Base-by-base conservation (phyloP, 2,329 filamentous ascomycete genomes). In the Colletotrichum liriopes region DNA sequence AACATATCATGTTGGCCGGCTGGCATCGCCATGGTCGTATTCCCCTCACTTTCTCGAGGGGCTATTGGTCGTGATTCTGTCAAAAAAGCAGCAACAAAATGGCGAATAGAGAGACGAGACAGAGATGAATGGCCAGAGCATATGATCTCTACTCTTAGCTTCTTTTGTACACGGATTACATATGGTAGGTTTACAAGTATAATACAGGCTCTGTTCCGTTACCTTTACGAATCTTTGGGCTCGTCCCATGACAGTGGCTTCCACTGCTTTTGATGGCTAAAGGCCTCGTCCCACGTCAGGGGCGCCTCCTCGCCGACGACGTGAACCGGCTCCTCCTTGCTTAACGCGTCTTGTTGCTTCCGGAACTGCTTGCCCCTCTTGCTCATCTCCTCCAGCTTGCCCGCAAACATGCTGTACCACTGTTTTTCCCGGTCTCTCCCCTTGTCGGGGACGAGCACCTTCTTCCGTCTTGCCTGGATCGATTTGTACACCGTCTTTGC, bases 321-420 rank as follows among this genome's bases (percentile, higher is more conserved):
- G 52, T 85, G 82, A 16, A 89, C 76, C 0, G 86, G 86, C 29
- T 81, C 77, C 56, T 81, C 77, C 69, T 84, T 81, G 68, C 92
- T 89, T 39, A 86, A 77, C 77, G 85, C 76, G 67, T 91, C 87
- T 78, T 92, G 84, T 74, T 82, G 72, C 65, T 84, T 77, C 71
- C 94, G 89, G 81, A 88, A 93, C 61, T 79, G 72, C 54, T 88
- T 86, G 9, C 95, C 94, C 64, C 84, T 78, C 16, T 84, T 76
- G 65, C 87, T 91, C 56, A 80, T 77, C 64, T 76, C 70, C 7
- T 81, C 77, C 68, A 89, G 78, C 11, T 78, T 76, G 37, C 86
- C 85, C 23, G 74, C 67, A 75, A 86, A 89, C 80, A 87, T 84
- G 32, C 73, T 73, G 75, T 90, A 90, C 78, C 84, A 86, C 32